Base-by-base conservation (phyloP, 345 rosid genomes). In the Crucihimalaya himalaica region DNA sequence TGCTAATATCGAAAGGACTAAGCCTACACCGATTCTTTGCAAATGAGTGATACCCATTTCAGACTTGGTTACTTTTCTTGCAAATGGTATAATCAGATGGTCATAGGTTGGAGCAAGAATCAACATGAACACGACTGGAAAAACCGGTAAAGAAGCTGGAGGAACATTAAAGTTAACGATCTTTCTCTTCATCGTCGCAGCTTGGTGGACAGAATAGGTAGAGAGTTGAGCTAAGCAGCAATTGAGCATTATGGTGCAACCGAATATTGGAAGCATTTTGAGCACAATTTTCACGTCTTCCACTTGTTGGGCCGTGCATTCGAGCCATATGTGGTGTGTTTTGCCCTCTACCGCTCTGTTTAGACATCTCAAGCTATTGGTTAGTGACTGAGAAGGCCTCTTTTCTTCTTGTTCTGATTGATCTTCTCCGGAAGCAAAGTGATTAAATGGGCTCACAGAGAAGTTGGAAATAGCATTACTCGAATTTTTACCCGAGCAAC, bases 141-240 rank as follows among this genome's bases (percentile, higher is more conserved):
- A 86, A 56, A 90, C 77, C 0, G 93, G 93, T 21, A 92, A 91
- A 40, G 96, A 88, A 50, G 96, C 96, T 14, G 98, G 90, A 29
- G 98, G 90, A 73, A 90, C 82, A 56, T 39, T 78, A 9, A 88
- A 50, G 68, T 83, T 79, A 39, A 83, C 80, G 4, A 90, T 79
- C 68, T 73, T 80, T 34, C 91, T 88, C 54, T 90, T 73, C 96
- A 90, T 88, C 10, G 95, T 87, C 14, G 87, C 80, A 32, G 93
- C 91, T 83, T 92, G 95, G 58, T 87, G 93, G 66, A 88, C 82
- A 0, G 96, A 92, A 61, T 83, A 92, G 52, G 93, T 88, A 5
- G 89, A 87, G 46, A 90, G 96, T 52, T 92, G 96, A 69, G 93
- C 93, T 8, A 92, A 91, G 78, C 98, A 92, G 75, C 92, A 83